These are phyloP conservation scores for Yarrowia sp. DNA, from an alignment of 805 yeast species.

Conservation along the genomic window DNA sequence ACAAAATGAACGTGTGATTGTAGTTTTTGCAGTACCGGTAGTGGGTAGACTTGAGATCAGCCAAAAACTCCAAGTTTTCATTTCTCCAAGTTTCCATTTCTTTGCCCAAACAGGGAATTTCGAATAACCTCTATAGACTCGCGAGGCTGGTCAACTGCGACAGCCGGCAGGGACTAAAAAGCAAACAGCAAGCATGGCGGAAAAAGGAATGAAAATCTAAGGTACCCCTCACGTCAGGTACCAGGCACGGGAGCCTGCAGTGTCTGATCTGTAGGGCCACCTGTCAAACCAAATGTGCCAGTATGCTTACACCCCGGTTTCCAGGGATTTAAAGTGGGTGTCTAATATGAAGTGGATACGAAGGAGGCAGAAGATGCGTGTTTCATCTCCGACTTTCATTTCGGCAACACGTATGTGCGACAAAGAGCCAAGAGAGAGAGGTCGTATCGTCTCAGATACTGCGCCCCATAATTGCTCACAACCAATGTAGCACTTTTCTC, in stretches of 20 bases:
- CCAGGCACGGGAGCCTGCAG: conserved; percentile 5
- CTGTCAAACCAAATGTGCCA: neutral
- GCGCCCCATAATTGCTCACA: conserved; percentile 10
- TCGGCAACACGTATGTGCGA: neutral
- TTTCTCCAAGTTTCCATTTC: no score
- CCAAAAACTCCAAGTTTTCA: no score
- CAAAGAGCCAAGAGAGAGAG: neutral
- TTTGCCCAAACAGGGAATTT: neutral
- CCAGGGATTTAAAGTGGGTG: neutral
- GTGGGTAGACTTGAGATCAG: no score
- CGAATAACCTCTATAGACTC: neutral
- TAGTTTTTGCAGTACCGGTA: no score
- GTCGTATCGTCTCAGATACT: conserved; percentile 1
- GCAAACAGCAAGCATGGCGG: neutral
- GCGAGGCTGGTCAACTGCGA: neutral
- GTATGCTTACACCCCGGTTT: neutral
- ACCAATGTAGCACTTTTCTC: conserved; percentile 1
- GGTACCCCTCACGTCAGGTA: conserved; percentile 8
- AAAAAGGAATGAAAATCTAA: neutral
- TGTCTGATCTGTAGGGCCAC: neutral
- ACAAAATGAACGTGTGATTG: no score
- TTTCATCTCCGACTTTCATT: neutral
- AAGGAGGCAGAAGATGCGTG: neutral
- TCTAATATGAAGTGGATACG: neutral
- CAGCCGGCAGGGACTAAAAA: conserved; percentile 9